Evolutionary conservation across 2,329 filamentous ascomycete genomes (phyloP).

Genomic region (Setomelanomma holmii): DNA sequence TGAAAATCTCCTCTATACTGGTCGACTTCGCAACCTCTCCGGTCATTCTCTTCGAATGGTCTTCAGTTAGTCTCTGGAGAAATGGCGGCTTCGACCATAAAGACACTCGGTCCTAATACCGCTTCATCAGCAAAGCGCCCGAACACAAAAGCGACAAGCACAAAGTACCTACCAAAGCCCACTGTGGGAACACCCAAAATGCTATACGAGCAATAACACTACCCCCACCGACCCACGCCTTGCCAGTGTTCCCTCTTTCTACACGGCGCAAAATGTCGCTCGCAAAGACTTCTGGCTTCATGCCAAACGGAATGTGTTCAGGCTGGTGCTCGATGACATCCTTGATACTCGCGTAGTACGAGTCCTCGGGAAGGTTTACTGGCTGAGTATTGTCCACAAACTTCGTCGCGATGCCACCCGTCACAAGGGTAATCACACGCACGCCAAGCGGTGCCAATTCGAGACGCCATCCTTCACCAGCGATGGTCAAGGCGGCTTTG

Average conservation of each 20-base stretch:
- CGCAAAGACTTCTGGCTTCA: not conserved
- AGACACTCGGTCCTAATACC: not conserved
- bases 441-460: slow-evolving; percentile 26
- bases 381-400: slow-evolving; percentile 3
- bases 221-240: slow-evolving; percentile 1
- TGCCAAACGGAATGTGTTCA: not conserved
- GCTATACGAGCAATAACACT: not conserved
- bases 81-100: slow-evolving; percentile 1
- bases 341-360: slow-evolving; percentile 1
- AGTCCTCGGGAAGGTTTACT: not conserved
- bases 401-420: slow-evolving; percentile 13
- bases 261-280: not conserved
- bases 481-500: slow-evolving; percentile 45
- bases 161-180: not conserved
- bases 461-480: slow-evolving; percentile 23
- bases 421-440: slow-evolving; percentile 21
- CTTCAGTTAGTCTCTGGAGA: not conserved
- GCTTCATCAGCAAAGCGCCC: not conserved
- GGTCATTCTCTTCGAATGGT: not conserved
- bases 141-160: not conserved
- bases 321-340: not conserved
- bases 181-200: not conserved
- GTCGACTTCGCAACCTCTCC: not conserved
- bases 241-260: not conserved
- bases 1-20: not conserved